Evolutionary conservation across 257 asterid genomes (phyloP).

Genomic region (Phtheirospermum japonicum): DNA sequence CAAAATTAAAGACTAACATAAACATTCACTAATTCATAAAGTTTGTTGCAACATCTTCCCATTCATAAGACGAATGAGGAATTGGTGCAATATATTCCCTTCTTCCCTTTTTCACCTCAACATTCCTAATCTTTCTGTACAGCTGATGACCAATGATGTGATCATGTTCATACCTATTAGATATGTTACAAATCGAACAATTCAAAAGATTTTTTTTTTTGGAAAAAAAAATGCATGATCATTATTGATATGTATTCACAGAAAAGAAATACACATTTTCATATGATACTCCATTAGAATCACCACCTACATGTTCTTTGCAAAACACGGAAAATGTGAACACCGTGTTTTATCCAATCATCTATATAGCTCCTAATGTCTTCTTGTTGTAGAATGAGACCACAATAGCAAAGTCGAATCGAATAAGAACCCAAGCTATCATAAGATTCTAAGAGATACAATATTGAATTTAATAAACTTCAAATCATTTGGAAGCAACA

Average conservation of each 20-base stretch:
- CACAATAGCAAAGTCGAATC: slow-evolving; percentile 25
- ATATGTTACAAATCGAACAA: slow-evolving; percentile 10
- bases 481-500: too few relatives aligned
- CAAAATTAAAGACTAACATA: slow-evolving; percentile 56
- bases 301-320: slow-evolving; percentile 89
- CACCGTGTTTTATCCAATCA: slow-evolving; percentile 73
- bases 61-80: slow-evolving; percentile 78
- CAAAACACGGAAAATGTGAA: slow-evolving; percentile 67
- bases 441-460: too few relatives aligned
- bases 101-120: slow-evolving; percentile 86
- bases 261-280: slow-evolving; percentile 40
- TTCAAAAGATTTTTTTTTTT: slow-evolving; percentile 8
- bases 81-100: slow-evolving; percentile 70
- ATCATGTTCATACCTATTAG: slow-evolving; percentile 87
- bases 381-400: slow-evolving; percentile 82
- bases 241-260: neutral
- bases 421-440: too few relatives aligned
- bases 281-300: slow-evolving; percentile 89
- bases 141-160: slow-evolving; percentile 82
- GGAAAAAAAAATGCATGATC: slow-evolving; percentile 2
- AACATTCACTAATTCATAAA: slow-evolving; percentile 80
- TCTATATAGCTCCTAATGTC: slow-evolving; percentile 85
- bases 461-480: too few relatives aligned
- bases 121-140: slow-evolving; percentile 79
- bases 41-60: slow-evolving; percentile 94